phyloP scores from a whole-genome alignment of 2,329 filamentous ascomycete species.

The Aspergillus pseudotamarii region DNA sequence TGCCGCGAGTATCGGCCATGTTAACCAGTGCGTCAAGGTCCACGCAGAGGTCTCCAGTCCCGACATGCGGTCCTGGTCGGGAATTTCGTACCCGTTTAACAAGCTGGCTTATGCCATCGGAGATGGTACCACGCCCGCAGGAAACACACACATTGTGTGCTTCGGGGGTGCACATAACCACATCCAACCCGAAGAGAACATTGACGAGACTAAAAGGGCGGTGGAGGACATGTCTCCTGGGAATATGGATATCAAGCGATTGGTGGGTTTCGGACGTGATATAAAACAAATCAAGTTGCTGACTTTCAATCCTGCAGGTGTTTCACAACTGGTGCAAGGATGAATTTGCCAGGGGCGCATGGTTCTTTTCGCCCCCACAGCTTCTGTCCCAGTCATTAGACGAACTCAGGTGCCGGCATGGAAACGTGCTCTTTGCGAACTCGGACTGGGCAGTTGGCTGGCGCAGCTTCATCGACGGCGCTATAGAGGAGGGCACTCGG shows the following conservation, averaged over 20 bases:
- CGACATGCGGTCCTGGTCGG: conserved; percentile 48
- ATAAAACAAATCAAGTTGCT: background rate
- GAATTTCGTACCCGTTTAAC: conserved; percentile 49
- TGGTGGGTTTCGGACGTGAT: conserved; percentile 16
- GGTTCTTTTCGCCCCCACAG: conserved; percentile 45
- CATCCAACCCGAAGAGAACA: conserved; percentile 48
- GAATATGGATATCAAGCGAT: conserved; percentile 26
- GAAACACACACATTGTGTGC: conserved; percentile 53
- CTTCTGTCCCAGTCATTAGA: conserved; percentile 44
- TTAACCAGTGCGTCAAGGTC: conserved; percentile 52
- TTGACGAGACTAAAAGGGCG: conserved; percentile 36
- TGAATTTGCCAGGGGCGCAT: conserved; percentile 51
- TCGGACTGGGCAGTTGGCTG: conserved; percentile 55
- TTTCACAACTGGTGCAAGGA: conserved; percentile 56
- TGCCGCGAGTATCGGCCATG: conserved; percentile 45
- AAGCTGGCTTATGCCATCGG: conserved; percentile 49
- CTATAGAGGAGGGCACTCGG: conserved; percentile 50
- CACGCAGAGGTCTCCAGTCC: conserved; percentile 48
- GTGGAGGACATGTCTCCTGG: conserved; percentile 37
- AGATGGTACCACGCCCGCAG: conserved; percentile 49
- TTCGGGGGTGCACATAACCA: conserved; percentile 50
- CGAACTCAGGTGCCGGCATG: conserved; percentile 46
- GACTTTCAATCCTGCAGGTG: conserved; percentile 29
- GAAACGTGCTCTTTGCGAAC: conserved; percentile 51
- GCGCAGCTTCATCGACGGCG: conserved; percentile 56